These are phyloP conservation scores for Chamaecyparis obtusa DNA, from an alignment of 75 land plant species.

Conservation along the genomic window DNA sequence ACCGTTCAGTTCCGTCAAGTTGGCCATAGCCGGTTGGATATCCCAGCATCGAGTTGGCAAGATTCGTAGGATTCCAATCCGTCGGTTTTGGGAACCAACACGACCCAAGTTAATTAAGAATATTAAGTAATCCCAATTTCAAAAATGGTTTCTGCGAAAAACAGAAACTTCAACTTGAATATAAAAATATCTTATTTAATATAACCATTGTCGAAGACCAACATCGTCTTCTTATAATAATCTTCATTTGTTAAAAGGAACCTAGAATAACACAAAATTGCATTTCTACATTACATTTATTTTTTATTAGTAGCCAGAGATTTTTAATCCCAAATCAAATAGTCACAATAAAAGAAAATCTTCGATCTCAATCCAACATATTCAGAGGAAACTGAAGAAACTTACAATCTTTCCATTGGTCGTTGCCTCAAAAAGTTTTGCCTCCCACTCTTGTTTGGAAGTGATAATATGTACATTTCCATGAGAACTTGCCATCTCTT, in stretches of 20 bases:
- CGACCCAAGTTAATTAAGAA: neutral
- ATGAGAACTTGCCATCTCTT: slow-evolving; percentile 21
- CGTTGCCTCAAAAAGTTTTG: slow-evolving; percentile 23
- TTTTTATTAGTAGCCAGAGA: neutral
- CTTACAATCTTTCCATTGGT: slow-evolving; percentile 28
- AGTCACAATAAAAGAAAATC: neutral
- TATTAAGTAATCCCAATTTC: neutral
- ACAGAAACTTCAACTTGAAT: neutral
- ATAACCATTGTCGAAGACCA: neutral
- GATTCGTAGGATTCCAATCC: too few species aligned
- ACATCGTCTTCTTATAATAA: neutral
- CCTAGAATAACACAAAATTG: neutral
- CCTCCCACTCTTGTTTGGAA: slow-evolving; percentile 24
- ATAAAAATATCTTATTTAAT: neutral
- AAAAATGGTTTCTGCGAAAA: neutral
- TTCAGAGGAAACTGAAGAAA: slow-evolving; percentile 5
- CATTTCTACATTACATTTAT: neutral
- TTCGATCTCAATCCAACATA: neutral
- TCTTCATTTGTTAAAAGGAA: neutral
- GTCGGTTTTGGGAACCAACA: too few species aligned
- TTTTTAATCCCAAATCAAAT: neutral
- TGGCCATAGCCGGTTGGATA: too few species aligned
- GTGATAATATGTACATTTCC: slow-evolving; percentile 23
- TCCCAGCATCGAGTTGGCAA: too few species aligned
- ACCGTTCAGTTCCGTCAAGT: too few species aligned